These are phyloP conservation scores for Sporobolomyces phaffii DNA, from an alignment of 768 basidiomycete species.

Conservation along the genomic window DNA sequence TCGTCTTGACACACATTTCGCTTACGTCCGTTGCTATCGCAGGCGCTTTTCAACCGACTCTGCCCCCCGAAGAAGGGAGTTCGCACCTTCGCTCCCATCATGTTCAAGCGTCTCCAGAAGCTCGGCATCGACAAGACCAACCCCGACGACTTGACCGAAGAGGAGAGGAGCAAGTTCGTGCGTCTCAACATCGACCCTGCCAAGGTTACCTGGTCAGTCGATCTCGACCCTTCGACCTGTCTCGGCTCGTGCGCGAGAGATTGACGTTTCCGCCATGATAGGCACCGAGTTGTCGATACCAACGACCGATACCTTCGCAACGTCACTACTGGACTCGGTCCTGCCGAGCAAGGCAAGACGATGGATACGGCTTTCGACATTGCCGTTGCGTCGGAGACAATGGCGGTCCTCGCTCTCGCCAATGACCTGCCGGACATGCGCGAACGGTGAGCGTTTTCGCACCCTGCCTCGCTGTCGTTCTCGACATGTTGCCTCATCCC, in stretches of 20 bases:
- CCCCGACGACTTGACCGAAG: conserved; percentile 83
- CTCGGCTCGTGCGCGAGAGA: not conserved
- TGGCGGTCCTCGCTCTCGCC: conserved; percentile 91
- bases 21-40: not conserved
- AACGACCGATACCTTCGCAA: conserved; percentile 96
- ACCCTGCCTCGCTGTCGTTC: too few species aligned
- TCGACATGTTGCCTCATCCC: too few species aligned
- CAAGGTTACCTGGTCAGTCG: conserved; percentile 91
- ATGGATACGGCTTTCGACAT: conserved; percentile 93
- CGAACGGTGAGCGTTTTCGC: conserved; percentile 57
- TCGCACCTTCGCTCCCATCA: conserved; percentile 88
- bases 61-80: conserved; percentile 90
- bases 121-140: conserved; percentile 90
- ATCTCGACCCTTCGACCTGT: not conserved
- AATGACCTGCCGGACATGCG: conserved; percentile 87
- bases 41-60: conserved; percentile 82
- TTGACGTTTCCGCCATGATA: not conserved
- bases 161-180: conserved; percentile 83
- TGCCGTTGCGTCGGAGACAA: conserved; percentile 91
- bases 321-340: conserved; percentile 81
- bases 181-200: conserved; percentile 82
- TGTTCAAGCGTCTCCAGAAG: conserved; percentile 91
- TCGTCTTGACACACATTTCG: not conserved
- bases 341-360: conserved; percentile 82
- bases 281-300: conserved; percentile 82